phyloP scores from a whole-genome alignment of 148 eudicot species.

The Rhododendron ferrugineum region DNA sequence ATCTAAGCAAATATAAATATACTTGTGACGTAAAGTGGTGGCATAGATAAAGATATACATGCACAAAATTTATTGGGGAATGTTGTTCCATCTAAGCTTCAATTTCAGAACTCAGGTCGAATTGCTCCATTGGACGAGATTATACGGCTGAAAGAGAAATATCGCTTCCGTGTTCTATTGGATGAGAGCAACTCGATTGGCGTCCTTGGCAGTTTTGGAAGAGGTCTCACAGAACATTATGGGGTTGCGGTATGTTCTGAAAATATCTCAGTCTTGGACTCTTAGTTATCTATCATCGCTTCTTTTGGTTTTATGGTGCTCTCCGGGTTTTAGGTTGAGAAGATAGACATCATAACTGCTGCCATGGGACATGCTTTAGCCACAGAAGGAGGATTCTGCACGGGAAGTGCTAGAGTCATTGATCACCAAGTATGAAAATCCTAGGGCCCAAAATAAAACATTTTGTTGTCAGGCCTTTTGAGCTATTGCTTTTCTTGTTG shows the following conservation, averaged over 20 bases:
- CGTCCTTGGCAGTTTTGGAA: slow-evolving; percentile 81
- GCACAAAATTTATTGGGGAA: not conserved
- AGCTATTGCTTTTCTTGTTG: not conserved
- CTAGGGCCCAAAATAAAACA: not conserved
- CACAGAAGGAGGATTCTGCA: slow-evolving; percentile 96
- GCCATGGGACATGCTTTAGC: slow-evolving; percentile 99
- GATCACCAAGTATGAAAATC: slow-evolving; percentile 74
- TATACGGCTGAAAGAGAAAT: slow-evolving; percentile 78
- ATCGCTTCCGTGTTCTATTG: slow-evolving; percentile 71
- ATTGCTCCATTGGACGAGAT: slow-evolving; percentile 93
- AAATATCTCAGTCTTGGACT: not conserved
- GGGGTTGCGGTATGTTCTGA: slow-evolving; percentile 64
- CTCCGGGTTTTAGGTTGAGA: slow-evolving; percentile 56
- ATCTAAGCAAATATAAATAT: not conserved
- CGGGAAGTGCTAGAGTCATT: slow-evolving; percentile 80
- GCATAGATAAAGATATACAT: not conserved
- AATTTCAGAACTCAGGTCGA: slow-evolving; percentile 87
- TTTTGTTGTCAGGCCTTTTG: not conserved
- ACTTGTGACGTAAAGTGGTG: not conserved
- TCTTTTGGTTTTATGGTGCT: slow-evolving; percentile 15
- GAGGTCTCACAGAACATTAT: slow-evolving; percentile 84
- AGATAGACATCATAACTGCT: slow-evolving; percentile 89
- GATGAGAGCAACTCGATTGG: slow-evolving; percentile 97
- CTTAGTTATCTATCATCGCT: not conserved
- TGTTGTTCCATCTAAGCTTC: not conserved